Evolutionary conservation across 148 eudicot species (phyloP), one percentile per base, ranked within the genome.

Genomic region (Chenopodium album): DNA sequence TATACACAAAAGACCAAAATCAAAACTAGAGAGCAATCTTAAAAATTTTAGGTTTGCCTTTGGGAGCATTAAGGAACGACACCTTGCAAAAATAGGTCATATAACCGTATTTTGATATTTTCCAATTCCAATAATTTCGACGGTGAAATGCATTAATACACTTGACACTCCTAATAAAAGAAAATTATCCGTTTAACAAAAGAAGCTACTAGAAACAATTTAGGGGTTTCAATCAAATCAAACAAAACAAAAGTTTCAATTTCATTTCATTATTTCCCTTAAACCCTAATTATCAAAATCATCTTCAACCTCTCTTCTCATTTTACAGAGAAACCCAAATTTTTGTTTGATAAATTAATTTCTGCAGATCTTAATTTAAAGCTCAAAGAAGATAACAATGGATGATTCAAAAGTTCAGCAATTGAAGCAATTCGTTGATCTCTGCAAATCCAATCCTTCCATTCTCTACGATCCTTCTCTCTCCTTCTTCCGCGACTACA

Each of bases 401-500:
- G 97, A 93, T 26, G 93, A 92, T 65, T 32, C 87, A 0, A 81
- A 87, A 60, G 13, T 93, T n/a, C 85, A 80, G 19, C 87, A 94
- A 54, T 62, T 95, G 82, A 92, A 90, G 85, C 86, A 82, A 26
- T 90, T 94, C 80, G 48, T 95, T 44, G 86, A 91, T 4, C 89
- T 76, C 52, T 95, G 99, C 89, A 89, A 92, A 74, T 77, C 91
- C 19, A 79, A 89, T 34, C 97, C 98, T 13, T 88, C 94, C 37
- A 19, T 92, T 71, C 91, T 95, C 73, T 50, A 84, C 75, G 88
- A 90, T 82, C 95, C 97, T 71, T 92, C 99, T 44, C 91, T 94
- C 75, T 90, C 92, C 34, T 95, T 95, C 93, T 95, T 95, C 90
- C 85, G 89, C 75, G 90, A 89, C 28, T 94, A 90, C 67, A 89